Conservation (phyloP, 1,139 yeast species). For the Scheffersomyces parashehatae region DNA sequence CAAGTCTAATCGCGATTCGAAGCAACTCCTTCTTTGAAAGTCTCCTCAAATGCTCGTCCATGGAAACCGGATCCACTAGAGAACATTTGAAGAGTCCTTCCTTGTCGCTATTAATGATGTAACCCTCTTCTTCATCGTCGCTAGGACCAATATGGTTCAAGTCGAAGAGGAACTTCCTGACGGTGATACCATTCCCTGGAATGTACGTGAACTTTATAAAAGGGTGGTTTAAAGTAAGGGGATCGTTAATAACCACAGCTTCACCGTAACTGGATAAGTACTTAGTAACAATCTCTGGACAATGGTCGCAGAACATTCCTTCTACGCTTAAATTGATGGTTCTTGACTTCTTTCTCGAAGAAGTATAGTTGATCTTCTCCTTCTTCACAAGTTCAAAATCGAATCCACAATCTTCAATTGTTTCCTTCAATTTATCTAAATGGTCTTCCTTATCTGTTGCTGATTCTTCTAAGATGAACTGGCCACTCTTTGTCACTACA, state of each 20-base stretch:
- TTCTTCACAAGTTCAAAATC: slow-evolving; percentile 50
- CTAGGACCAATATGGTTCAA: slow-evolving; percentile 45
- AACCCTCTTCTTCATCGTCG: slow-evolving; percentile 18
- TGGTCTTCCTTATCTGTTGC: slow-evolving; percentile 19
- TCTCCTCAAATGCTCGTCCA: slow-evolving; percentile 63
- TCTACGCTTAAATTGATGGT: slow-evolving; percentile 57
- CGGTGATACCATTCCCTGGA: slow-evolving; percentile 56
- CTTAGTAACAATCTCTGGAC: slow-evolving; percentile 58
- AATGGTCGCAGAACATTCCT: slow-evolving; percentile 73
- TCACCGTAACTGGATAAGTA: slow-evolving; percentile 56
- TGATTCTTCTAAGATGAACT: slow-evolving; percentile 52
- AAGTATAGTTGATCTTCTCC: slow-evolving; percentile 45
- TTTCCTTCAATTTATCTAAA: slow-evolving; percentile 41
- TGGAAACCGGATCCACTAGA: slow-evolving; percentile 57
- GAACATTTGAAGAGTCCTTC: slow-evolving; percentile 46
- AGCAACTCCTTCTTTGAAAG: slow-evolving; percentile 52
- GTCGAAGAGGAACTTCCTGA: slow-evolving; percentile 53
- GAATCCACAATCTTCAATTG: slow-evolving; percentile 68
- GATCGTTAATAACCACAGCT: slow-evolving; percentile 56
- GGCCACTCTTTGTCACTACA: slow-evolving; percentile 60
- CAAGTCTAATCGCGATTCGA: slow-evolving; percentile 48
- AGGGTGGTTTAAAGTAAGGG: slow-evolving; percentile 57
- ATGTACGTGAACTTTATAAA: slow-evolving; percentile 62
- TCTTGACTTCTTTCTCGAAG: slow-evolving; percentile 49
- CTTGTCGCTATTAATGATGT: slow-evolving; percentile 20